Evolutionary conservation across 768 basidiomycete genomes (phyloP).

Genomic region (Boletus rubescentipes): DNA sequence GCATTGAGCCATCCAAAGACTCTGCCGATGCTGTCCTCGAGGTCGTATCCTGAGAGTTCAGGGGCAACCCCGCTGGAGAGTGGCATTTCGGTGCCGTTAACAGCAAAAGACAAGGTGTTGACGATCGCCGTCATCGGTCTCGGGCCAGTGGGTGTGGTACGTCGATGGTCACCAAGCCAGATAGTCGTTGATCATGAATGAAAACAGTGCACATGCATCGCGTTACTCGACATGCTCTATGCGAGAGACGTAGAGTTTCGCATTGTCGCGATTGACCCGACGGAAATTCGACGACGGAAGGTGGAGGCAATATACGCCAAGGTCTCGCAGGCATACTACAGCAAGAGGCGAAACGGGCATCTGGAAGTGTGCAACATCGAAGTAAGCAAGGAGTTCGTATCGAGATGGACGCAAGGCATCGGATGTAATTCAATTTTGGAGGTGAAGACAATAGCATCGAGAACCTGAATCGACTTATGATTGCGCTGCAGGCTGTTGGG

Average conservation of each 20-base stretch:
- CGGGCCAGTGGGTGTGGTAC: conserved; percentile 73
- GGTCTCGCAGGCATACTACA: conserved; percentile 43
- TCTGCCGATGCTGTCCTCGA: conserved; percentile 55
- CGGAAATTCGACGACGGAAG: conserved; percentile 56
- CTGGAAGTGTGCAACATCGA: conserved; percentile 53
- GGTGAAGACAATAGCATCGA: conserved; percentile 37
- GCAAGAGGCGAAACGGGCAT: conserved; percentile 32
- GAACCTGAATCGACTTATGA: neutral
- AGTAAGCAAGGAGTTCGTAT: conserved; percentile 48
- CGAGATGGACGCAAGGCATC: conserved; percentile 52
- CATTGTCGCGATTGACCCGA: conserved; percentile 65
- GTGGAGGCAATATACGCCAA: conserved; percentile 55
- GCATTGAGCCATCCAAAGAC: conserved; percentile 72
- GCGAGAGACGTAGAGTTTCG: conserved; percentile 47
- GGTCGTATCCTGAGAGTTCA: conserved; percentile 53
- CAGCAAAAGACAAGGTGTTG: conserved; percentile 48
- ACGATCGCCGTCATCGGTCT: conserved; percentile 71
- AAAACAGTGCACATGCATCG: conserved; percentile 56
- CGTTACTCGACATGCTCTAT: conserved; percentile 60
- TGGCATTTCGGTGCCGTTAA: conserved; percentile 28
- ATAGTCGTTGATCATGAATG: neutral
- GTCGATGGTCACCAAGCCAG: conserved; percentile 15
- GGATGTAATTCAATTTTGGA: conserved; percentile 70
- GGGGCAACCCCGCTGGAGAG: conserved; percentile 4
- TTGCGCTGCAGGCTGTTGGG: conserved; percentile 58